Base-by-base conservation (phyloP, 768 basidiomycete genomes). In the Leucocoprinus leucothites region DNA sequence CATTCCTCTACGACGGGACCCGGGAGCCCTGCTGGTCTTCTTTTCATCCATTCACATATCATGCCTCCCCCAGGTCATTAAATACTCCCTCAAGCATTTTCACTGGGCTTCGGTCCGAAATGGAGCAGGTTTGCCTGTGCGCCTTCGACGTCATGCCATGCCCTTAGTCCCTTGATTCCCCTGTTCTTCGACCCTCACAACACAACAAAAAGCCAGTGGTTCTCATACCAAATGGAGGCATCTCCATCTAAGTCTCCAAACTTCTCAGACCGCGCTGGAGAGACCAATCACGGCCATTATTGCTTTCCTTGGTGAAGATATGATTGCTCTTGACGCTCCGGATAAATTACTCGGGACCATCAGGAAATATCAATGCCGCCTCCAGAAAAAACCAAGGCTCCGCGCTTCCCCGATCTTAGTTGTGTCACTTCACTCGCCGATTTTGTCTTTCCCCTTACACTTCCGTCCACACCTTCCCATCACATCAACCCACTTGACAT, bases 341-440 rank as follows among this genome's bases (percentile, higher is more conserved):
- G 43, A 24, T 45, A 35, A 35, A 24, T 45, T 53, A 53, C 51
- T 46, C 51, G 43, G 42, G 51, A 44, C 51, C 43, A 45, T 53
- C 51, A 53, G 21, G 45, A 31, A 53, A 46, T 18, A 36, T 26
- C 40, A 21, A 43, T 25, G 43, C 9, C 7, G 2, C 21, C 43
- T 19, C 51, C 16, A 44, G 41, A 44, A 34, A 51, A 51, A 19
- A 14, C 9, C 41, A 31, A n/a, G 38, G 13, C 18, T 53, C 19
- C 34, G 40, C 43, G 26, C 40, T 43, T 43, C 51, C 41, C 50
- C 19, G 7, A 24, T 41, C 22, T 50, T 25, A 18, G 43, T 46
- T 53, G 24, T 42, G 14, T 46, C 14, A 35, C 16, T 16, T 18
- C 18, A 43, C 31, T 44, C 25, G n/a, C n/a, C n/a, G 13, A 42